Conservation (phyloP, 768 basidiomycete genomes). For the Podaxis carcinomalis region DNA sequence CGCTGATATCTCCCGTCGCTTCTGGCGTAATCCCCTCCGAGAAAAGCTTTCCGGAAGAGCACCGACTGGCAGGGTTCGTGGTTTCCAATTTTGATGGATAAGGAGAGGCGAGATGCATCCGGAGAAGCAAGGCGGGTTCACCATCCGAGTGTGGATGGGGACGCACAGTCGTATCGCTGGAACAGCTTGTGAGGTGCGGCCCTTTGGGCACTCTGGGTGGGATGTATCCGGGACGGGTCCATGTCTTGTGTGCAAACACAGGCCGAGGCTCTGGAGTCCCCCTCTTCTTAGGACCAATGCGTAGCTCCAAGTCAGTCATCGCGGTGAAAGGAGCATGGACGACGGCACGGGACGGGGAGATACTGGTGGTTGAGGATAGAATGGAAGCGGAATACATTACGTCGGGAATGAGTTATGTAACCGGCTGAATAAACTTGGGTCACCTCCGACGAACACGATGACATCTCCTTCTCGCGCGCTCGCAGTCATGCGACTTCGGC, state of each 20-base stretch:
- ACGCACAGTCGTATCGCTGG: neutral
- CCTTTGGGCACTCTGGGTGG: neutral
- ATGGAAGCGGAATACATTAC: neutral
- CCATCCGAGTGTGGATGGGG: neutral
- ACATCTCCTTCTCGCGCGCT: neutral
- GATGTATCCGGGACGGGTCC: conserved; percentile 18
- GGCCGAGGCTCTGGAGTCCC: neutral
- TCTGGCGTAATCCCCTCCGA: neutral
- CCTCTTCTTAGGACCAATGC: conserved; percentile 16
- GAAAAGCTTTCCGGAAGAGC: neutral
- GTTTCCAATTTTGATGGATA: neutral
- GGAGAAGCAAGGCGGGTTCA: neutral
- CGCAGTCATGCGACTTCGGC: neutral
- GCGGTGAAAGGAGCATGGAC: neutral
- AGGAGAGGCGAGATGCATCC: neutral
- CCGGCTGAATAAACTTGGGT: neutral
- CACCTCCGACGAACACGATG: neutral
- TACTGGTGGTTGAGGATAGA: neutral
- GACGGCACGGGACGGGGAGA: neutral
- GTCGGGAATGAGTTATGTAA: neutral
- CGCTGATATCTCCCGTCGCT: neutral
- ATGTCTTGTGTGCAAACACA: conserved; percentile 14
- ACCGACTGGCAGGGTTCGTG: neutral
- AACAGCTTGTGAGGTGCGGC: neutral
- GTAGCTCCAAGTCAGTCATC: conserved; percentile 19